Evolutionary conservation across 306 rosid genomes (phyloP).

Genomic region (Prunus fruticosa): DNA sequence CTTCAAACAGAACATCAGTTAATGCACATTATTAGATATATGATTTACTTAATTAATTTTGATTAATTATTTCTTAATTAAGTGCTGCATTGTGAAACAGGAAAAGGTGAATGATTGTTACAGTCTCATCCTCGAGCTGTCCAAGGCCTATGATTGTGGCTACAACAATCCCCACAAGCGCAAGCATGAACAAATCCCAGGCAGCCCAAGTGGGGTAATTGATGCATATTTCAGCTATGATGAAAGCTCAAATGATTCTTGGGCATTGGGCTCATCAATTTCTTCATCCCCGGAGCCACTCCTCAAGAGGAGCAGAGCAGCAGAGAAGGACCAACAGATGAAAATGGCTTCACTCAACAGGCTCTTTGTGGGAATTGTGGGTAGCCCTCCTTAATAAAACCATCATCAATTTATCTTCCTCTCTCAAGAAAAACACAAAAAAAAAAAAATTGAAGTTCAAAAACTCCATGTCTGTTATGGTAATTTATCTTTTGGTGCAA

Average conservation of each 20-base stretch:
- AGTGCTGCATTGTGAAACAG: slow-evolving; percentile 35
- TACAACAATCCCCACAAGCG: slow-evolving; percentile 39
- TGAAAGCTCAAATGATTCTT: slow-evolving; percentile 71
- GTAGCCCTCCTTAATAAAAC: slow-evolving; percentile 42
- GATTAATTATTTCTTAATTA: background rate
- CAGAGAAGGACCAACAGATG: slow-evolving; percentile 23
- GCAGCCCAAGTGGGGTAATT: slow-evolving; percentile 79
- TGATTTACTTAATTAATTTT: background rate
- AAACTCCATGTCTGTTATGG: slow-evolving; percentile 8
- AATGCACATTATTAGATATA: background rate
- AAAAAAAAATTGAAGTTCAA: background rate
- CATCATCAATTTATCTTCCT: background rate
- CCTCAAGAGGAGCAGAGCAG: slow-evolving; percentile 62
- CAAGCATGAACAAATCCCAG: slow-evolving; percentile 50
- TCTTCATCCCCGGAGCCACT: slow-evolving; percentile 46
- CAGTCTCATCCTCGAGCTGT: slow-evolving; percentile 38
- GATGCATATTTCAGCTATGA: slow-evolving; percentile 66
- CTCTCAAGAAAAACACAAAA: background rate
- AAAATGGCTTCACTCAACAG: slow-evolving; percentile 45
- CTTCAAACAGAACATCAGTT: background rate
- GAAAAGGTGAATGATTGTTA: slow-evolving; percentile 78
- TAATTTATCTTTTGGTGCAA: slow-evolving; percentile 18
- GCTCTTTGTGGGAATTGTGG: slow-evolving; percentile 55
- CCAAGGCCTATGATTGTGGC: slow-evolving; percentile 22
- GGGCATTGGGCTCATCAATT: slow-evolving; percentile 54